Percentiles rank a stretch among this genome's conserved stretches.
phyloP scores from a whole-genome alignment of 257 asterid species.

The Sherardia arvensis region DNA sequence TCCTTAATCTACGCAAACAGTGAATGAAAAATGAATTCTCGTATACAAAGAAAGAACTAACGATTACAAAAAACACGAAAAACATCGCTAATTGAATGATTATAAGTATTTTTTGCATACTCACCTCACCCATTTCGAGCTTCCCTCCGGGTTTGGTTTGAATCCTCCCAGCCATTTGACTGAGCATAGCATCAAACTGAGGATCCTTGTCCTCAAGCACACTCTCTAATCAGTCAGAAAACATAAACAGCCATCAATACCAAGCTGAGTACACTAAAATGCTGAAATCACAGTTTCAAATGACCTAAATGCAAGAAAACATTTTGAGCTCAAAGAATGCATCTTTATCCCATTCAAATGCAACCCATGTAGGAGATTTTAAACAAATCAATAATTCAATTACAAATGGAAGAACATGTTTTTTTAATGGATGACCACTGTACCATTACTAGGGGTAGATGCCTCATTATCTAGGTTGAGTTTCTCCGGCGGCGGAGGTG shows the following conservation, averaged over 20 bases:
- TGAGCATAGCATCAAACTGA: slow-evolving; percentile 69
- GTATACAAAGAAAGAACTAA: too few species aligned
- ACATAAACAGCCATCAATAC: not conserved
- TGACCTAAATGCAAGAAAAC: not conserved
- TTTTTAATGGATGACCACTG: not conserved
- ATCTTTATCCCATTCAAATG: not conserved
- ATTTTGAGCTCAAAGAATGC: not conserved
- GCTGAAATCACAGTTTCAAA: not conserved
- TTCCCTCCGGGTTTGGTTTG: slow-evolving; percentile 86
- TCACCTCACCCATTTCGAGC: slow-evolving; percentile 94
- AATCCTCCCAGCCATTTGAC: slow-evolving; percentile 84
- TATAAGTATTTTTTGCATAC: slow-evolving; percentile 8
- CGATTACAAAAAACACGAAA: not conserved
- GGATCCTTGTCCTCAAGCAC: slow-evolving; percentile 69
- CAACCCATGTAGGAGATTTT: not conserved
- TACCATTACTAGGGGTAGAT: slow-evolving; percentile 32
- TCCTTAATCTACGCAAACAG: not conserved
- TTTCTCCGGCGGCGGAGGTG: slow-evolving; percentile 22
- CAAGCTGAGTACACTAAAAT: not conserved
- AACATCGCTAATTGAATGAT: not conserved
- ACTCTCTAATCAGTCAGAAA: slow-evolving; percentile 27
- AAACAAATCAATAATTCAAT: not conserved
- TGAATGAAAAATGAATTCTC: not conserved
- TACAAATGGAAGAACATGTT: not conserved
- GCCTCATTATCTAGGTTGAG: slow-evolving; percentile 20